Conservation (phyloP, 2,329 filamentous ascomycete species). For the Domatiomyces catenatus region DNA sequence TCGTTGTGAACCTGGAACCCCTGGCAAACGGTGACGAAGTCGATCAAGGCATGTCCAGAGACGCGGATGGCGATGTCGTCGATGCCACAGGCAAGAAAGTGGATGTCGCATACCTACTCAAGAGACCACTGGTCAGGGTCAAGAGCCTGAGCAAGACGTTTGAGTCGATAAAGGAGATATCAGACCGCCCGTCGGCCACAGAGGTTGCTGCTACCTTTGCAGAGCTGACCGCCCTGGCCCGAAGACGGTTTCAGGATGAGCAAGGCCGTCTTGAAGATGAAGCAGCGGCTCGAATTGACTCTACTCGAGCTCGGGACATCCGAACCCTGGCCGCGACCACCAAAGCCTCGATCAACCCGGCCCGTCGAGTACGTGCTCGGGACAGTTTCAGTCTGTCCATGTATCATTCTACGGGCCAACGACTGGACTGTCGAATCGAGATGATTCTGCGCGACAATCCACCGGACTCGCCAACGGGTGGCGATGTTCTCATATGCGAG, state of each 20-base stretch:
- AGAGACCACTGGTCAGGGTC: conserved; percentile 70
- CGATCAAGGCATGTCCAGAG: conserved; percentile 41
- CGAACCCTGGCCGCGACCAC: conserved; percentile 58
- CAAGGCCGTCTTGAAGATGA: conserved; percentile 65
- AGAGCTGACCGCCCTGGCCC: conserved; percentile 58
- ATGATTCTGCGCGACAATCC: conserved; percentile 70
- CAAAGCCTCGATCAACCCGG: conserved; percentile 56
- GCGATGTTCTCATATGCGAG: conserved; percentile 86
- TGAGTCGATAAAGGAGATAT: conserved; percentile 39
- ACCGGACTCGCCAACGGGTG: conserved; percentile 44
- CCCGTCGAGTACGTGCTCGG: conserved; percentile 69
- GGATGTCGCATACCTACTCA: conserved; percentile 84
- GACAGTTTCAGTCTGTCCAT: conserved; percentile 80
- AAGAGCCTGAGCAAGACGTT: conserved; percentile 79
- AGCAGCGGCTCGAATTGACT: conserved; percentile 69
- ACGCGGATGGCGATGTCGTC: conserved; percentile 45
- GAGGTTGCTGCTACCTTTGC: conserved; percentile 50
- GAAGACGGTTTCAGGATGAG: conserved; percentile 59
- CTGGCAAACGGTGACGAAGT: conserved; percentile 41
- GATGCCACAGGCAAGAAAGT: conserved; percentile 73
- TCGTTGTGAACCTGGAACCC: conserved; percentile 82
- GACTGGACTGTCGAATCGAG: conserved; percentile 78
- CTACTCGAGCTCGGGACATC: conserved; percentile 63
- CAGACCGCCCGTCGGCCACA: conserved; percentile 35
- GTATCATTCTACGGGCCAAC: conserved; percentile 74